These are phyloP conservation scores for Trichoderma atroviride DNA, from an alignment of 2,329 filamentous ascomycete species.

Conservation along the genomic window DNA sequence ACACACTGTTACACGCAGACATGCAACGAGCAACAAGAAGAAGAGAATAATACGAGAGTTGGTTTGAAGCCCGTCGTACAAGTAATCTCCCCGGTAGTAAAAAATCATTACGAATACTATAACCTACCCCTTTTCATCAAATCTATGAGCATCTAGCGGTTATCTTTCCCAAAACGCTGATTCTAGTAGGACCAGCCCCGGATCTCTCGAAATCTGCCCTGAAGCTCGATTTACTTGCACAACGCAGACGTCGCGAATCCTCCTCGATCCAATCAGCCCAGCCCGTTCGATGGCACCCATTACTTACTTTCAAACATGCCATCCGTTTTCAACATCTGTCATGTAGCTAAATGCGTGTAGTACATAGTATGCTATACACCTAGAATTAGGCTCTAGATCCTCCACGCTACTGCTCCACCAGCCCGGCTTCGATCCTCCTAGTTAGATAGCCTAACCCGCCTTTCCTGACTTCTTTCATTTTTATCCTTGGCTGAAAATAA, in stretches of 20 bases:
- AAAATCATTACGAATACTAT: neutral
- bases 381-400: neutral
- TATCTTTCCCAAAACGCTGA: neutral
- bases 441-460: neutral
- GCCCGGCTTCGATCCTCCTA: neutral
- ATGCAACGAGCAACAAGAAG: neutral
- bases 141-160: no score
- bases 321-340: neutral
- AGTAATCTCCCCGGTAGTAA: no score
- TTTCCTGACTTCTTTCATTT: neutral
- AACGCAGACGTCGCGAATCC: neutral
- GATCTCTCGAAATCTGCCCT: neutral
- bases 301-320: neutral
- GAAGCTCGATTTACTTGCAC: neutral
- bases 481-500: no score
- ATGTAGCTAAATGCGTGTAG: neutral
- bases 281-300: neutral
- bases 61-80: no score
- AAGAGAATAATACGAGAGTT: no score
- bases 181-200: neutral
- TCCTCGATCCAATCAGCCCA: neutral
- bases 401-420: neutral
- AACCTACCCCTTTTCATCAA: neutral
- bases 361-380: neutral
- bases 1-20: neutral